Base-by-base conservation (phyloP, 1,284 basidiomycete species). In the Xerocomus amazonicus region DNA sequence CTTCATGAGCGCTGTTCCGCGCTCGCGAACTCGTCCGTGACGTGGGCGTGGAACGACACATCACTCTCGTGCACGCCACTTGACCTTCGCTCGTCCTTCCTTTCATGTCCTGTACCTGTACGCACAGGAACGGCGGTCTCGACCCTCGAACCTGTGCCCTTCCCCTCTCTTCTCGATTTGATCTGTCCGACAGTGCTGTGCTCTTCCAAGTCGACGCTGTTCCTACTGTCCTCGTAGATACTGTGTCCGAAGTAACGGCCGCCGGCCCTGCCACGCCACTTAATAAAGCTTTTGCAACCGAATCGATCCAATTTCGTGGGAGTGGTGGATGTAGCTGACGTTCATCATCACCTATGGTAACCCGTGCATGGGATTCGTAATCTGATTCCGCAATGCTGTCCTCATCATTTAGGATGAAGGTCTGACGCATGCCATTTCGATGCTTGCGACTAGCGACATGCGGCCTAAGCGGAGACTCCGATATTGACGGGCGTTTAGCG, bases 1-100 rank as follows among this genome's bases (percentile, higher is more conserved):
- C 51, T 31, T 56, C 57, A 6, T 54, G 56, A 13, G 32, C 51
- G 4, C 45, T 51, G 33, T 63, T 61, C 12, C 75, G 70, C 34
- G 65, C 68, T n/a, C 61, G 57, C 9, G 77, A 80, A 19, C 63
- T 62, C 0, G 72, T 59, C 6, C 79, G 70, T 48, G 75, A 79
- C 6, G 70, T 70, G 3, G 84, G 84, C 8, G 84, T 82, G 56
- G 83, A 85, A 46, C 78, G 70, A 61, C 84, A 87, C 35, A 80
- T 68, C 14, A 86, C 84, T 23, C 71, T 70, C 36, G 78, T 77
- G 33, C 70, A 71, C 16, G 71, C 72, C 10, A 86, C 80, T 42
- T 75, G 60, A 5, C 77, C 71, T 34, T 72, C 66, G 45, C 72
- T 74, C 26, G 61, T 67, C 19, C 60, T 61, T 2, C 76, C 66